These are phyloP conservation scores for Colletotrichum sp. DNA, from an alignment of 2,329 filamentous ascomycete genomes.

Conservation along the genomic window DNA sequence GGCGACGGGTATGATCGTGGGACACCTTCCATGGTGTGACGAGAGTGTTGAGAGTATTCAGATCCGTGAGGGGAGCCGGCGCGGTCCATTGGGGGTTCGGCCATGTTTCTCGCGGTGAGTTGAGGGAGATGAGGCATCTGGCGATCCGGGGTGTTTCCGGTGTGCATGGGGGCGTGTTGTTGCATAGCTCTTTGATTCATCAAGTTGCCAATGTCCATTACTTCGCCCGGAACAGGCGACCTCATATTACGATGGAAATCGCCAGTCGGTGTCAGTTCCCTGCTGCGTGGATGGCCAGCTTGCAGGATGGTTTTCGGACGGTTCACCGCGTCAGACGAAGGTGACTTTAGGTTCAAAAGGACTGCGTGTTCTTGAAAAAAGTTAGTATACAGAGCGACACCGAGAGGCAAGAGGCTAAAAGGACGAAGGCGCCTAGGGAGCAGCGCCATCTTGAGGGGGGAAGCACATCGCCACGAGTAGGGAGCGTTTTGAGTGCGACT, in stretches of 20 bases:
- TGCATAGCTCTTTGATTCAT: conserved; percentile 52
- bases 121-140: conserved; percentile 29
- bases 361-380: conserved; percentile 2
- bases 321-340: conserved; percentile 15
- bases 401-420: conserved; percentile 1
- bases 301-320: conserved; percentile 9
- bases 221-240: conserved; percentile 51
- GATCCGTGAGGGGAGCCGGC: conserved; percentile 65
- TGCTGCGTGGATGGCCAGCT: conserved; percentile 19
- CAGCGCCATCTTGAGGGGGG: neutral
- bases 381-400: neutral
- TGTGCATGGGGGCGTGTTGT: conserved; percentile 26
- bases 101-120: conserved; percentile 26
- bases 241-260: conserved; percentile 35
- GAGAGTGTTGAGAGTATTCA: conserved; percentile 63
- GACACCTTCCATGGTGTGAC: conserved; percentile 47
- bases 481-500: conserved; percentile 9
- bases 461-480: conserved; percentile 15
- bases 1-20: conserved; percentile 59
- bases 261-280: conserved; percentile 1
- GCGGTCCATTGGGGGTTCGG: conserved; percentile 49
- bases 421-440: neutral
- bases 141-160: conserved; percentile 29
- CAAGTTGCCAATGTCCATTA: conserved; percentile 60
- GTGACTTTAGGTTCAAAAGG: conserved; percentile 17